Conservation (phyloP, 148 eudicot genomes). For the Amaranthus hypochondriacus region DNA sequence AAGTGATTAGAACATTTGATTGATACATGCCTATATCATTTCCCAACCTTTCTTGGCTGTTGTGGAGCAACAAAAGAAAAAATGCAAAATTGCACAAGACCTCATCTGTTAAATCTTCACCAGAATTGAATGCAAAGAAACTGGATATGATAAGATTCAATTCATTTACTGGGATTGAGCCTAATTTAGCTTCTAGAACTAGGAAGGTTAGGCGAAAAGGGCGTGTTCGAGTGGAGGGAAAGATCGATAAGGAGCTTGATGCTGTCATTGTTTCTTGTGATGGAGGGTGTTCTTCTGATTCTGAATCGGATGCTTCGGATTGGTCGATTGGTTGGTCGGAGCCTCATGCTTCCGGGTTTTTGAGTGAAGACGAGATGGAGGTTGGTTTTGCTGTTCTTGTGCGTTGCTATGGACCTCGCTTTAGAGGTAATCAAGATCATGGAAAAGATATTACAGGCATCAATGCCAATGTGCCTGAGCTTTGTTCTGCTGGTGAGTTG, state of each 20-base stretch:
- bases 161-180: constrained; percentile 31
- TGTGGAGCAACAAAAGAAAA: constrained; percentile 38
- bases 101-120: constrained; percentile 41
- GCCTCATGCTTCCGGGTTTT: constrained; percentile 76
- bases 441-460: background rate
- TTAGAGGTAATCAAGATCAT: constrained; percentile 21
- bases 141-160: constrained; percentile 44
- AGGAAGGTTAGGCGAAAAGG: constrained; percentile 53
- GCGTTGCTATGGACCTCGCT: constrained; percentile 64
- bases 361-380: constrained; percentile 77
- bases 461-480: constrained; percentile 13
- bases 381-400: constrained; percentile 86
- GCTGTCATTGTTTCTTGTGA: constrained; percentile 75
- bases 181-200: constrained; percentile 26
- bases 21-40: constrained; percentile 27
- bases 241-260: constrained; percentile 68
- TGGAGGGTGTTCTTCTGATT: constrained; percentile 66
- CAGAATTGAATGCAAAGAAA: constrained; percentile 44
- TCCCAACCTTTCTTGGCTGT: constrained; percentile 33
- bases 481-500: constrained; percentile 18
- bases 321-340: constrained; percentile 98
- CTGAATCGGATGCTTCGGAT: constrained; percentile 85
- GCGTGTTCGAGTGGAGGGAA: constrained; percentile 50
- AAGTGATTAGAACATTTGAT: constrained; percentile 6
- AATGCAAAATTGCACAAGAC: constrained; percentile 45